A percentile compares a stretch with the other conserved stretches of the same genome.
phyloP scores from a whole-genome alignment of 441 rosid genomes.

The Sinapis alba region DNA sequence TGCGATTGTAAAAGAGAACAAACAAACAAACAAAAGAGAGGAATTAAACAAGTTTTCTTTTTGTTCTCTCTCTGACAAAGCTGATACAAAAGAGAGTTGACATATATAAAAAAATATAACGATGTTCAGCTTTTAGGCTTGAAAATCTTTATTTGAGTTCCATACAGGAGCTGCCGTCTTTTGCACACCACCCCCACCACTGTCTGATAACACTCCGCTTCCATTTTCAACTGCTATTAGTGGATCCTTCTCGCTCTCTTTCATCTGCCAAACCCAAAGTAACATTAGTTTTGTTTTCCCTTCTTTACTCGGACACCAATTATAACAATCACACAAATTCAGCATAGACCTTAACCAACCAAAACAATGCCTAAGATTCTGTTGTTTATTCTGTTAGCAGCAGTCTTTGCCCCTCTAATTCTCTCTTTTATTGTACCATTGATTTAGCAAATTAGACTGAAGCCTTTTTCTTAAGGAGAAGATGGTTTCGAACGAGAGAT shows the following conservation, averaged over 20 bases:
- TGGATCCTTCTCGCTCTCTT: slow-evolving; percentile 87
- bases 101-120: background rate
- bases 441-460: background rate
- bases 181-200: slow-evolving; percentile 33
- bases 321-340: background rate
- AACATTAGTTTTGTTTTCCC: background rate
- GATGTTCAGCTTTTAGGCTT: slow-evolving; percentile 52
- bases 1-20: slow-evolving; percentile 12
- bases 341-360: background rate
- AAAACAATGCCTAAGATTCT: slow-evolving; percentile 2
- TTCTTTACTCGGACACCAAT: background rate
- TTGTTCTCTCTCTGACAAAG: slow-evolving; percentile 19
- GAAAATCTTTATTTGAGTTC: slow-evolving; percentile 89
- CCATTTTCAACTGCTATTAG: slow-evolving; percentile 79
- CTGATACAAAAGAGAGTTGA: slow-evolving; percentile 30
- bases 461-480: background rate
- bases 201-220: slow-evolving; percentile 53
- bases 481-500: background rate
- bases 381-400: background rate
- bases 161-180: slow-evolving; percentile 68
- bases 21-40: slow-evolving; percentile 10
- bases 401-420: background rate
- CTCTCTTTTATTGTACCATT: background rate
- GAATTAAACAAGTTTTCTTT: slow-evolving; percentile 13
- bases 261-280: slow-evolving; percentile 46